Percentiles rank a stretch among this genome's conserved stretches.
phyloP scores from a whole-genome alignment of 2,329 filamentous ascomycete species.

The Hirsutella thompsonii region DNA sequence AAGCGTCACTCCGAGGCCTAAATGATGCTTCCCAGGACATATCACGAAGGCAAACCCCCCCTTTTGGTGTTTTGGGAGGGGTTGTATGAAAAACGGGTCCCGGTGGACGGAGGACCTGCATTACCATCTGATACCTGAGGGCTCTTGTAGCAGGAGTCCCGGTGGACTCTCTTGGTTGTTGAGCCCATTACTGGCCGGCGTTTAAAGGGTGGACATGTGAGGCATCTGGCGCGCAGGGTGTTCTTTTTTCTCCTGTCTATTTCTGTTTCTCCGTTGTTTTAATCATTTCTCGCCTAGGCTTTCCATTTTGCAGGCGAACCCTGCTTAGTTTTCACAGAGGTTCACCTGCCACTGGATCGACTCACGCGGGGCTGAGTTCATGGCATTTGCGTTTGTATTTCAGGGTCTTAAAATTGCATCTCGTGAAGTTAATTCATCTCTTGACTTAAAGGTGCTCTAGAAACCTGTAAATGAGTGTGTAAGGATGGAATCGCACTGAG shows the following conservation, averaged over 20 bases:
- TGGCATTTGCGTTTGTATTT: no score
- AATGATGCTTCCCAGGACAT: conserved; percentile 3
- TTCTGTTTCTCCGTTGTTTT: neutral
- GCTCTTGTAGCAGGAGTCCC: conserved; percentile 8
- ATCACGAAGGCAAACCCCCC: no score
- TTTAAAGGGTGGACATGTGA: conserved; percentile 17
- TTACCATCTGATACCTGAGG: conserved; percentile 8
- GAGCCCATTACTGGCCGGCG: conserved; percentile 14
- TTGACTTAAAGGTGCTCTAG: neutral
- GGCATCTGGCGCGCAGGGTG: conserved; percentile 19
- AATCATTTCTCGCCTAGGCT: no score
- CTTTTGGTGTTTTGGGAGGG: no score
- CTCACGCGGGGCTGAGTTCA: no score
- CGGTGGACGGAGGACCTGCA: conserved; percentile 3
- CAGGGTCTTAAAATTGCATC: no score
- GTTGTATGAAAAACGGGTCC: conserved; percentile 1
- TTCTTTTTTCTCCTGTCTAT: conserved; percentile 8
- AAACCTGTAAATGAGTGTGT: no score
- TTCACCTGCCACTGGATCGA: no score
- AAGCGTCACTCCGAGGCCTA: conserved; percentile 22
- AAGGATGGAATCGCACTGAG: no score
- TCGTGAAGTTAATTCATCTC: neutral
- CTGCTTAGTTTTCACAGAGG: no score
- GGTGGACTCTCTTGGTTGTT: conserved; percentile 14
- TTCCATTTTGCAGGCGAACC: no score